A percentile compares a stretch with the other conserved stretches of the same genome.
These are phyloP conservation scores for Novymonas esmeraldas DNA, from an alignment of 208 protist species.

Conservation along the genomic window DNA sequence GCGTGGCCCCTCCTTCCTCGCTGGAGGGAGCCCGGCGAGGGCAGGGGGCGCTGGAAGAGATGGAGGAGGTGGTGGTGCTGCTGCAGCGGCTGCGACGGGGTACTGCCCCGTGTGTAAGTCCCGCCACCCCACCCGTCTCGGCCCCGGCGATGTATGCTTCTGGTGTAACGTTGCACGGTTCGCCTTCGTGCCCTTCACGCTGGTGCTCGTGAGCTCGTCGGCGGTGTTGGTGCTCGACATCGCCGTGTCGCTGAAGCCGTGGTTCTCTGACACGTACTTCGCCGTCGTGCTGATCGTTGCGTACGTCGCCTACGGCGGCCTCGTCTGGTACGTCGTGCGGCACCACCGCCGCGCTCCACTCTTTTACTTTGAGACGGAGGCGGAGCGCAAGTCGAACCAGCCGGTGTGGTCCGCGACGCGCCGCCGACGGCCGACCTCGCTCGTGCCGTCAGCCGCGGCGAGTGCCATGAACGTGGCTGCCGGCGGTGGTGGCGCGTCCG, in stretches of 20 bases:
- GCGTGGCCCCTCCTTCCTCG: background rate
- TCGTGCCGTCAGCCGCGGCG: background rate
- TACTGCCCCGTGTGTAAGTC: conserved; percentile 63
- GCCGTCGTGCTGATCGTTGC: conserved; percentile 35
- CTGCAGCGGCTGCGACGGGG: conserved; percentile 9
- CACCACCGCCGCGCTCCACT: conserved; percentile 15
- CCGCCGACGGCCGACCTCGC: background rate
- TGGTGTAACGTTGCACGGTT: conserved; percentile 65
- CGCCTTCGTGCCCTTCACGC: conserved; percentile 46
- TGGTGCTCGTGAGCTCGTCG: conserved; percentile 31
- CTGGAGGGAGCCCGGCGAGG: background rate
- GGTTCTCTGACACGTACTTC: conserved; percentile 66
- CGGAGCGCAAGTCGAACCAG: conserved; percentile 1
- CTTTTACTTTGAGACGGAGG: conserved; percentile 25
- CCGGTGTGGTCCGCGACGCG: conserved; percentile 4
- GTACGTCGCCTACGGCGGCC: conserved; percentile 30
- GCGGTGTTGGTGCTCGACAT: conserved; percentile 45
- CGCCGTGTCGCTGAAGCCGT: conserved; percentile 56
- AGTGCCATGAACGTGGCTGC: background rate
- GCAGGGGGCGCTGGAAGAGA: background rate
- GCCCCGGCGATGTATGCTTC: conserved; percentile 61
- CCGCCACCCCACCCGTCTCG: conserved; percentile 32
- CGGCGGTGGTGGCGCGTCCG: background rate
- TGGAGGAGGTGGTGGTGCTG: background rate
- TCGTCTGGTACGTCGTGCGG: conserved; percentile 30